Percentiles rank a stretch among this genome's conserved stretches.
Conservation (phyloP, 305 asterid species). For the Solanum chacoense region DNA sequence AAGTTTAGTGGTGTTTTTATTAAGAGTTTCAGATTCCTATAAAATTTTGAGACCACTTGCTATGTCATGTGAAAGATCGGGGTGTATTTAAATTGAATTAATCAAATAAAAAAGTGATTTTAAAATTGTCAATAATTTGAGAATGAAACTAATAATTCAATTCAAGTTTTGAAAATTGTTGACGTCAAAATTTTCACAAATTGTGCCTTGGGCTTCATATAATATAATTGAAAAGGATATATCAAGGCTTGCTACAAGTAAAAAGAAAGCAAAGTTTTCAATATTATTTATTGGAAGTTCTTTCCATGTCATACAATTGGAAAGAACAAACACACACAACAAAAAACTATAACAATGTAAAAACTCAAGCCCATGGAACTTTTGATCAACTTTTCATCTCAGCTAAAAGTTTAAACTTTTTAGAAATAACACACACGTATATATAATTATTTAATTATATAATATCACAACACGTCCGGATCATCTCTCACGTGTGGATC, state of each 20-base stretch:
- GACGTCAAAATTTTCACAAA: no score
- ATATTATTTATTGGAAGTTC: neutral
- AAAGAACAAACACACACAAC: neutral
- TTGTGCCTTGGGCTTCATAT: neutral
- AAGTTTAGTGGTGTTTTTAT: no score
- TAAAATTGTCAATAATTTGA: no score
- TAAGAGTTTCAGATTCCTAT: no score
- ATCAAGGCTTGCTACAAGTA: neutral
- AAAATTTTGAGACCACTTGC: no score
- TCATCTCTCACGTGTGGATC: neutral
- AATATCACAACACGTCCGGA: neutral
- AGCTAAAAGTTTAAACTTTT: neutral
- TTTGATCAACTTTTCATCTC: neutral
- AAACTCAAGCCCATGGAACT: neutral
- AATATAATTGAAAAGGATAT: neutral
- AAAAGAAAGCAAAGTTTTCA: neutral
- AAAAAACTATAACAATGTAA: neutral
- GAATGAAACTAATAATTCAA: neutral
- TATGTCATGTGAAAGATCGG: neutral
- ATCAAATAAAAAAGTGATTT: fast-evolving
- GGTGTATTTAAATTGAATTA: neutral
- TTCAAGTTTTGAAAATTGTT: no score
- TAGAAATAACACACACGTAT: neutral
- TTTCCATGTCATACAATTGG: neutral
- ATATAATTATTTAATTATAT: neutral